Percentiles rank a stretch among this genome's conserved stretches.
Evolutionary conservation across 1,284 basidiomycete genomes (phyloP).

Genomic region (Ceratobasidium sp.): DNA sequence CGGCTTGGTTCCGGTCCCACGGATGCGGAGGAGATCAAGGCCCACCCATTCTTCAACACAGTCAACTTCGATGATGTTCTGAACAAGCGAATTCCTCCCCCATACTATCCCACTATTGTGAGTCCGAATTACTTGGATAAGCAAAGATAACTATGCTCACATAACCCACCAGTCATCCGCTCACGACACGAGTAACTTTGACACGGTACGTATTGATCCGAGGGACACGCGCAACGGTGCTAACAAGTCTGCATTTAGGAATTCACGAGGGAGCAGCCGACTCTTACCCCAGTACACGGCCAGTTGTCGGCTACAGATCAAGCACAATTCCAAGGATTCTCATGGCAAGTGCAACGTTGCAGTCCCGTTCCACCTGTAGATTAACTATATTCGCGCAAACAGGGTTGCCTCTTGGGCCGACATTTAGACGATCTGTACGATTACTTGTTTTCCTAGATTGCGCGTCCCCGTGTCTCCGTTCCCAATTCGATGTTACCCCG

Average conservation of each 20-base stretch:
- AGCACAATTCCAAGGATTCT: constrained; percentile 94
- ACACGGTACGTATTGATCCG: constrained; percentile 43
- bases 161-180: constrained; percentile 49
- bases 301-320: constrained; percentile 93
- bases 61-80: constrained; percentile 95
- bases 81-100: constrained; percentile 94
- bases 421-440: constrained; percentile 56
- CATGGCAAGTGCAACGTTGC: constrained; percentile 65
- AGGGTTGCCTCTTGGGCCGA: constrained; percentile 77
- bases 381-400: constrained; percentile 12
- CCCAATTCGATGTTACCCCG: constrained; percentile 37
- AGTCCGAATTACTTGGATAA: constrained; percentile 50
- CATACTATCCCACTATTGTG: constrained; percentile 96
- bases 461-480: constrained; percentile 3
- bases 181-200: constrained; percentile 57
- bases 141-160: not conserved
- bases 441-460: constrained; percentile 47
- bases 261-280: constrained; percentile 96
- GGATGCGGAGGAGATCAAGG: constrained; percentile 97
- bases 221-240: constrained; percentile 44
- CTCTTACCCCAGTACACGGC: constrained; percentile 94
- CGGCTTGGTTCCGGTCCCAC: constrained; percentile 92
- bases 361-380: not conserved
- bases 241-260: constrained; percentile 87
- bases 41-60: constrained; percentile 97